Base-by-base conservation (phyloP, 768 basidiomycete genomes). In the Trametes sanguinea region DNA sequence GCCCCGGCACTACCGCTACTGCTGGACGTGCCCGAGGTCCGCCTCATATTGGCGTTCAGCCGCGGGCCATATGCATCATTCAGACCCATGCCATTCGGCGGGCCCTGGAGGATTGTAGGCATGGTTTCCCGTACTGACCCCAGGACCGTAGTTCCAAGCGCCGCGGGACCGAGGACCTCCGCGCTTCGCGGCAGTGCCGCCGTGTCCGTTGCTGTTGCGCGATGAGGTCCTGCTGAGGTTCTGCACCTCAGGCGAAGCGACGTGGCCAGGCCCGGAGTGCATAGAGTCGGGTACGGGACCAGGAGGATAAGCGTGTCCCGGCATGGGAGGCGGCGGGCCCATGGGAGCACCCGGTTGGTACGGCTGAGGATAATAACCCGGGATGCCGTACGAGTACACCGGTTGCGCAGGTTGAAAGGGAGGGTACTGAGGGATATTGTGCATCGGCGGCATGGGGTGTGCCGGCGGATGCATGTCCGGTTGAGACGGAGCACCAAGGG, bases 121-220 rank as follows among this genome's bases (percentile, higher is more conserved):
- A 35, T 68, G 75, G 1, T 83, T 83, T 29, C 82, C 78, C 66
- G 79, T 77, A 16, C 83, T 77, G 39, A 83, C 72, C 11, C 87
- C 87, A 67, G 87, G 83, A 1, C 88, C 88, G 68, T 84, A 89
- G 70, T 83, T 90, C 88, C 89, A 90, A 22, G 80, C 74, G 51
- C 80, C 62, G 0, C 68, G 71, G 5, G 57, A 32, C 10, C 61
- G 65, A 16, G 69, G 64, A 14, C 59, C 68, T 17, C 68, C 66
- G n/a, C 73, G 68, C 69, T 78, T 73, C 29, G 61, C 64, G 16
- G 51, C 60, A 1, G 65, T 53, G 39, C 65, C 65, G 29, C 69
- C 63, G 48, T 68, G 67, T 4, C 73, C 73, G 63, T 74, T 78
- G 67, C 69, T 74, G 51, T 70, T 71, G 47, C 73, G 69, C 22